Evolutionary conservation across 2,329 filamentous ascomycete genomes (phyloP).

Genomic region (Fusarium denticulatum): DNA sequence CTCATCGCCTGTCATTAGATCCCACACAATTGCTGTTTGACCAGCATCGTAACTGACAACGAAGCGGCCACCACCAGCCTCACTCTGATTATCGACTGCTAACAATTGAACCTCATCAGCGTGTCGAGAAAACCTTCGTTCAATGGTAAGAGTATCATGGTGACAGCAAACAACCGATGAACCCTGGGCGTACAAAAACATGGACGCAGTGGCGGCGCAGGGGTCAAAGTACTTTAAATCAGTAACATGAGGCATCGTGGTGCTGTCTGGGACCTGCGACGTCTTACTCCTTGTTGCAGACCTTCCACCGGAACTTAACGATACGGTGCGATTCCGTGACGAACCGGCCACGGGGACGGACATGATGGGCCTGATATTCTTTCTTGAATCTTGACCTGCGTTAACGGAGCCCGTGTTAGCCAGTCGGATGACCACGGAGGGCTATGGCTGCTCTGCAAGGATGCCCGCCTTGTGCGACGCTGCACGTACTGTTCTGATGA

Average conservation of each 20-base stretch:
- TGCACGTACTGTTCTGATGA: conserved; percentile 54
- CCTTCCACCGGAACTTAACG: conserved; percentile 66
- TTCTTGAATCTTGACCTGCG: conserved; percentile 40
- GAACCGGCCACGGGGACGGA: conserved; percentile 62
- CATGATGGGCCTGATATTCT: conserved; percentile 62
- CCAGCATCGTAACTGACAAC: conserved; percentile 94
- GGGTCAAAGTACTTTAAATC: conserved; percentile 76
- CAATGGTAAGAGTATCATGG: conserved; percentile 90
- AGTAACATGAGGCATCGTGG: conserved; percentile 59
- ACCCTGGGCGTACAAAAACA: conserved; percentile 89
- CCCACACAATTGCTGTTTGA: conserved; percentile 96
- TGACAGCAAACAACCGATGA: conserved; percentile 86
- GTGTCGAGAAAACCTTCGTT: conserved; percentile 86
- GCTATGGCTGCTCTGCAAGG: conserved; percentile 36
- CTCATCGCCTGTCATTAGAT: conserved; percentile 90
- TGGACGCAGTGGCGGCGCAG: conserved; percentile 88
- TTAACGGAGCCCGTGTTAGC: conserved; percentile 31
- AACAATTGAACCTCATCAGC: conserved; percentile 85
- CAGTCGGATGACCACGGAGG: conserved; percentile 38
- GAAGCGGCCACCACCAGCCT: conserved; percentile 82
- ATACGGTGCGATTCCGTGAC: conserved; percentile 68
- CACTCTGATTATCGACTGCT: conserved; percentile 90
- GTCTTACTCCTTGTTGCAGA: conserved; percentile 61
- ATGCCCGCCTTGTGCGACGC: conserved; percentile 49
- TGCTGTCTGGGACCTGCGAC: conserved; percentile 60